phyloP scores from a whole-genome alignment of 2,329 filamentous ascomycete species.

The Pseudophaeomoniella oleicola region DNA sequence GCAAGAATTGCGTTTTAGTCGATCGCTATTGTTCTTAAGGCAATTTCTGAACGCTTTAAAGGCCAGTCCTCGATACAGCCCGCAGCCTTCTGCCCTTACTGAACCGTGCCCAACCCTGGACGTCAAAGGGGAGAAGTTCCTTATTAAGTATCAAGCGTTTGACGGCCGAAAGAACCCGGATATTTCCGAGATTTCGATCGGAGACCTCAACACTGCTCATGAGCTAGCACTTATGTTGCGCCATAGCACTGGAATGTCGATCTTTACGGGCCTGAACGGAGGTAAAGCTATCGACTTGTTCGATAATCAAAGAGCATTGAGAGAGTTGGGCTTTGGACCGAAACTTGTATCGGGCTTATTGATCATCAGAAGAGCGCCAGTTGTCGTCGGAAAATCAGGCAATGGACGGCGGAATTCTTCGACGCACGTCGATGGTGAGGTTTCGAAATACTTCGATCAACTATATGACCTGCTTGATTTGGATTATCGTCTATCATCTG shows the following conservation, averaged over 20 bases:
- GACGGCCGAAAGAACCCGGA: constrained; percentile 45
- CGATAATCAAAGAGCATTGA: constrained; percentile 8
- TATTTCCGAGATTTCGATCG: constrained; percentile 50
- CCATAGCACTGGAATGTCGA: not conserved
- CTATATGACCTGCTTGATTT: constrained; percentile 69
- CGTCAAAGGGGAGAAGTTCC: constrained; percentile 45
- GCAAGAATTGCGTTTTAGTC: constrained; percentile 49
- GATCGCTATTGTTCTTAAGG: constrained; percentile 54
- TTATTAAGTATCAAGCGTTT: constrained; percentile 62
- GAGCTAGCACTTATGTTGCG: constrained; percentile 52
- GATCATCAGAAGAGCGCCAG: not conserved
- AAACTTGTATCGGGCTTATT: not conserved
- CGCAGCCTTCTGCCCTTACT: constrained; percentile 27
- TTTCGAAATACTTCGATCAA: constrained; percentile 69
- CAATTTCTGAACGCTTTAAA: constrained; percentile 47
- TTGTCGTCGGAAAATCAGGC: not conserved
- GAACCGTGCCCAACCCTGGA: not conserved
- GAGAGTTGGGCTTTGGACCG: constrained; percentile 11
- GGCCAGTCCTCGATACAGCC: constrained; percentile 41
- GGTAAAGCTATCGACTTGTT: constrained; percentile 7
- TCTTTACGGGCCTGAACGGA: constrained; percentile 1
- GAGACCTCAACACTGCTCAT: constrained; percentile 53
- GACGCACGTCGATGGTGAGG: constrained; percentile 57
- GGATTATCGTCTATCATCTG: constrained; percentile 52
- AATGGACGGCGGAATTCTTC: not conserved